Evolutionary conservation across 2,329 filamentous ascomycete genomes (phyloP).

Genomic region (Acrocalymma vagum): DNA sequence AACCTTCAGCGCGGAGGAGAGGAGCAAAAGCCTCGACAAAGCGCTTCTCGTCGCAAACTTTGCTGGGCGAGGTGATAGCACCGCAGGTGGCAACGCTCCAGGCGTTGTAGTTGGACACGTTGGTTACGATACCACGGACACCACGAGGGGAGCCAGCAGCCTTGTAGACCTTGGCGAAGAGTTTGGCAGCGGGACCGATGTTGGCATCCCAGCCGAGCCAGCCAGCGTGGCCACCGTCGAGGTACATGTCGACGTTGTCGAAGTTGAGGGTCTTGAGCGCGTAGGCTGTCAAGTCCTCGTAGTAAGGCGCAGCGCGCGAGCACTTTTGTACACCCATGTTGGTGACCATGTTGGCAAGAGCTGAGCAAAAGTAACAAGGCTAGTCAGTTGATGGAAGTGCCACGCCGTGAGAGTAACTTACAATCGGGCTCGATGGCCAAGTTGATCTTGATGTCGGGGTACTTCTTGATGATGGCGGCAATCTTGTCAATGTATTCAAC

Average conservation of each 20-base stretch:
- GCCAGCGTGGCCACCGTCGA: slow-evolving; percentile 70
- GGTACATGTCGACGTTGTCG: slow-evolving; percentile 69
- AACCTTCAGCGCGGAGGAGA: slow-evolving; percentile 56
- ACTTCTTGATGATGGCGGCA: slow-evolving; percentile 59
- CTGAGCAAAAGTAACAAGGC: slow-evolving; percentile 58
- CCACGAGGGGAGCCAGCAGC: slow-evolving; percentile 55
- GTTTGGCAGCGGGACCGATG: slow-evolving; percentile 58
- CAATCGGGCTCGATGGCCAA: slow-evolving; percentile 55
- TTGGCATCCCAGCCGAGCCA: slow-evolving; percentile 73
- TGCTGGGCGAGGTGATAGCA: slow-evolving; percentile 54
- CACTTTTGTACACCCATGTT: slow-evolving; percentile 65
- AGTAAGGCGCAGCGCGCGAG: slow-evolving; percentile 61
- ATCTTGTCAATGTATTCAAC: slow-evolving; percentile 63
- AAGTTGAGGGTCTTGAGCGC: slow-evolving; percentile 66
- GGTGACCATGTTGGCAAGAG: slow-evolving; percentile 70
- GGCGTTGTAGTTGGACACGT: slow-evolving; percentile 68
- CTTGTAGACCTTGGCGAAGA: slow-evolving; percentile 59
- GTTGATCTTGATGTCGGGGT: slow-evolving; percentile 62
- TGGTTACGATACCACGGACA: slow-evolving; percentile 64
- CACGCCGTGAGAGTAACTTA: slow-evolving; percentile 27
- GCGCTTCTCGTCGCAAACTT: slow-evolving; percentile 62
- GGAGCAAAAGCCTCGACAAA: slow-evolving; percentile 62
- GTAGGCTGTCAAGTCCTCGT: slow-evolving; percentile 65
- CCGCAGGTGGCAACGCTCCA: slow-evolving; percentile 57
- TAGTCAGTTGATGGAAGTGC: neutral